A percentile compares a stretch with the other conserved stretches of the same genome.
Evolutionary conservation across 306 rosid genomes (phyloP).

Genomic region (Dalbergia cultrata): DNA sequence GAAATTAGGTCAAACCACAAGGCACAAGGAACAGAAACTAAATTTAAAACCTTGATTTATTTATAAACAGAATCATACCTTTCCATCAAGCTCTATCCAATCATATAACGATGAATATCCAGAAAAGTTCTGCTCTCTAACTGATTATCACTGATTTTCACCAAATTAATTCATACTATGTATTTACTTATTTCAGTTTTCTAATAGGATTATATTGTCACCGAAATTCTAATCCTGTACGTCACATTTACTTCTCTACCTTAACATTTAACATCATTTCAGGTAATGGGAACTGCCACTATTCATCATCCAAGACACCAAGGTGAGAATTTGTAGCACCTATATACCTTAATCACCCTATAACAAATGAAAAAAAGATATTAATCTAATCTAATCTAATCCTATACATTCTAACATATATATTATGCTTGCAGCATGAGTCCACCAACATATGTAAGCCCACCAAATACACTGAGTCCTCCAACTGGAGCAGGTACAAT

Average conservation of each 20-base stretch:
- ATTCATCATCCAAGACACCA: conserved; percentile 63
- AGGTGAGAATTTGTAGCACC: conserved; percentile 62
- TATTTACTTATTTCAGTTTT: conserved; percentile 5
- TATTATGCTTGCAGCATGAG: conserved; percentile 62
- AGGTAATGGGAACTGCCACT: conserved; percentile 91
- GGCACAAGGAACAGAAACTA: not conserved
- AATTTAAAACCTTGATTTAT: not conserved
- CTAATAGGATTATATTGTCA: conserved; percentile 18
- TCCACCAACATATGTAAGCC: conserved; percentile 51
- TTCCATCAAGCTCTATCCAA: too few species aligned
- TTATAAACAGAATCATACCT: not conserved
- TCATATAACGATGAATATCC: too few species aligned
- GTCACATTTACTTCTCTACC: conserved; percentile 10
- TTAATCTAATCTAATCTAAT: conserved; percentile 33
- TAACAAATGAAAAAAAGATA: conserved; percentile 8
- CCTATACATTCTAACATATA: conserved; percentile 13
- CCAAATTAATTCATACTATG: conserved; percentile 3
- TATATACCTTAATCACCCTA: conserved; percentile 32
- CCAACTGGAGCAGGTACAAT: conserved; percentile 49
- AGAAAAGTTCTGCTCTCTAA: not conserved
- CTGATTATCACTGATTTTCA: not conserved
- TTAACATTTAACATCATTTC: conserved; percentile 47
- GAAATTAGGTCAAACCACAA: conserved; percentile 20
- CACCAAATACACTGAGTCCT: conserved; percentile 44
- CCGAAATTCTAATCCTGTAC: conserved; percentile 10